Conservation (phyloP, 148 eudicot genomes). For the Nyssa sinensis region DNA sequence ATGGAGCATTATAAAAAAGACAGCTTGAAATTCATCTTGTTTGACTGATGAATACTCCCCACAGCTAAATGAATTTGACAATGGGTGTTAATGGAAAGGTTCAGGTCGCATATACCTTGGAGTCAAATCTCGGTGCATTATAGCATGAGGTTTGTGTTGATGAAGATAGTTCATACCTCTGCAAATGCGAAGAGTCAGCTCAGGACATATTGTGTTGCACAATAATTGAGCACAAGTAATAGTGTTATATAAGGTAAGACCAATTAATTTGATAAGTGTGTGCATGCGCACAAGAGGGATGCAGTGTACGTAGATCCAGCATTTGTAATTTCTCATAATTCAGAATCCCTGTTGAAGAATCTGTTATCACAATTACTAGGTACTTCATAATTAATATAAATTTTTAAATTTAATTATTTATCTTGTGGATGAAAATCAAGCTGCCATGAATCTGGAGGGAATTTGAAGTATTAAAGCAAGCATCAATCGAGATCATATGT, state of each 20-base stretch:
- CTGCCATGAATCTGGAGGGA: not conserved
- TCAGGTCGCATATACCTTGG: constrained; percentile 28
- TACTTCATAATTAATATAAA: no score
- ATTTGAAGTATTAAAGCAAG: not conserved
- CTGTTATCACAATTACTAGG: not conserved
- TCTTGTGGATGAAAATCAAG: not conserved
- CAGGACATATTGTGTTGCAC: no score
- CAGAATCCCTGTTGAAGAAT: not conserved
- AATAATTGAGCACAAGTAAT: no score
- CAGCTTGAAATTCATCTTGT: not conserved
- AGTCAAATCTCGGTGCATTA: constrained; percentile 45
- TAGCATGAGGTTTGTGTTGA: constrained; percentile 42
- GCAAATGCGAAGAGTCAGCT: not conserved
- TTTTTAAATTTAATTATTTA: no score
- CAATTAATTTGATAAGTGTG: no score
- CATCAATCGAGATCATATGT: not conserved
- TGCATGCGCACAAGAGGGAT: no score
- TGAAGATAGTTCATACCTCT: constrained; percentile 55
- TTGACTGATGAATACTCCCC: not conserved
- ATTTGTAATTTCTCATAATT: no score
- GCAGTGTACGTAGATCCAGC: no score
- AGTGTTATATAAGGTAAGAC: not conserved
- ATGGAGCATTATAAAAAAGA: not conserved
- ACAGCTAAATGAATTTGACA: not conserved
- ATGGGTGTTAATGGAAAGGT: not conserved